Base-by-base conservation (phyloP, 2,329 filamentous ascomycete genomes). In the Pleochaeta shiraiana region DNA sequence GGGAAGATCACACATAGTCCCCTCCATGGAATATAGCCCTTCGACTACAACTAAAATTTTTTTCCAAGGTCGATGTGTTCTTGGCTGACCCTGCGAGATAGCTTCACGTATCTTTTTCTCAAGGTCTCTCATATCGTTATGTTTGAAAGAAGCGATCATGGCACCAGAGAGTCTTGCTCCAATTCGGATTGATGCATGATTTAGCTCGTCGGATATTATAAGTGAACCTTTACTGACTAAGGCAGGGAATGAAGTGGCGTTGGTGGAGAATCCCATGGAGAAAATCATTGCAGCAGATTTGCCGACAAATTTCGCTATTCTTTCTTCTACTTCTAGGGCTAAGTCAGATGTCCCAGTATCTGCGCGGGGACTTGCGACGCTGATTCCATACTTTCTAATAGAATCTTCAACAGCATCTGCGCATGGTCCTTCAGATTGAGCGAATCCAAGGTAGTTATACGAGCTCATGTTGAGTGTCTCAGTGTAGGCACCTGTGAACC, bases 401-500 rank as follows among this genome's bases (percentile, higher is more conserved):
- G 82, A 83, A 59, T 91, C 86, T 77, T 98, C 93, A 3, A 92
- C 89, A 16, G 88, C 86, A 74, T 97, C 92, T 59, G 93, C 93
- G 73, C 93, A 98, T 47, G 93, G 92, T 12, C 93, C 93, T 69
- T 97, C 91, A 0, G 93, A 96, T 75, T 98, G 93, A 63, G 93
- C 93, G 71, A 98, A 98, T 53, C 93, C 93, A 28, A 98, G 87
- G 74, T 98, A 98, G 76, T 98, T 98, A 81, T 98, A 98, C 0
- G 93, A 98, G 78, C 92, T 96, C 86, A 98, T 87, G 77, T 98
- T 98, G 71, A 98, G 79, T 0, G 93, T 97, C 75, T 98, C 90
- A 0, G 92, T 97, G 66, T 83, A 86, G 60, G 90, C 95, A 65
- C 93, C 93, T 1, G 88, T 91, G 75, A 90, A 85, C 73, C 88